phyloP scores from a whole-genome alignment of 202 grass and related monocot genomes.

The Digitaria exilis region DNA sequence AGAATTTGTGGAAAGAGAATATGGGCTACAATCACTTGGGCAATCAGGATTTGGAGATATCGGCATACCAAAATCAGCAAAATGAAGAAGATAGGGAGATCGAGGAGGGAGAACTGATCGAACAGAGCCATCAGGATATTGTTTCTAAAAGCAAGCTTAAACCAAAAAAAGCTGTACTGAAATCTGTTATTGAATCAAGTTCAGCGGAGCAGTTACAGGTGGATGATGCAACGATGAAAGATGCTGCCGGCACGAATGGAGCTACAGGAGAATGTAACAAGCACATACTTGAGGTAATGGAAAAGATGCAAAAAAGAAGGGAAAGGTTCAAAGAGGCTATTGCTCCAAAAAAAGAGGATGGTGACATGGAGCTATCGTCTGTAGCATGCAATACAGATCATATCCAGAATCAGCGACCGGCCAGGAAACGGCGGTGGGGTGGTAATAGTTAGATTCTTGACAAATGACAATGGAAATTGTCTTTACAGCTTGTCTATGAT shows the following conservation, averaged over 20 bases:
- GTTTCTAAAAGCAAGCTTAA: conserved; percentile 30
- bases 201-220: conserved; percentile 15
- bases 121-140: conserved; percentile 34
- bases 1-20: conserved; percentile 25
- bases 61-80: conserved; percentile 11
- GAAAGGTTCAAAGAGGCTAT: conserved; percentile 79
- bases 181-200: conserved; percentile 48
- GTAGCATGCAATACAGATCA: conserved; percentile 38
- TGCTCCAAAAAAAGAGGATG: conserved; percentile 38
- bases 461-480: conserved; percentile 36
- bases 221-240: conserved; percentile 29
- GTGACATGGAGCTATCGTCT: conserved; percentile 16
- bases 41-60: conserved; percentile 36
- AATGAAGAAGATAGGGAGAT: conserved; percentile 53
- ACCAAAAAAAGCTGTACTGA: conserved; percentile 28
- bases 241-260: conserved; percentile 22
- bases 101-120: conserved; percentile 63
- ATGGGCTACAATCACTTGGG: background rate
- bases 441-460: conserved; percentile 42
- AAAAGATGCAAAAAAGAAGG: conserved; percentile 83
- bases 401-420: conserved; percentile 68
- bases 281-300: conserved; percentile 64
- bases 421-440: conserved; percentile 75
- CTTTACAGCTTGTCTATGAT: background rate
- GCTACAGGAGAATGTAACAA: conserved; percentile 39